Conservation (phyloP, 2,329 filamentous ascomycete species). For the Cryoendolithus antarcticus region DNA sequence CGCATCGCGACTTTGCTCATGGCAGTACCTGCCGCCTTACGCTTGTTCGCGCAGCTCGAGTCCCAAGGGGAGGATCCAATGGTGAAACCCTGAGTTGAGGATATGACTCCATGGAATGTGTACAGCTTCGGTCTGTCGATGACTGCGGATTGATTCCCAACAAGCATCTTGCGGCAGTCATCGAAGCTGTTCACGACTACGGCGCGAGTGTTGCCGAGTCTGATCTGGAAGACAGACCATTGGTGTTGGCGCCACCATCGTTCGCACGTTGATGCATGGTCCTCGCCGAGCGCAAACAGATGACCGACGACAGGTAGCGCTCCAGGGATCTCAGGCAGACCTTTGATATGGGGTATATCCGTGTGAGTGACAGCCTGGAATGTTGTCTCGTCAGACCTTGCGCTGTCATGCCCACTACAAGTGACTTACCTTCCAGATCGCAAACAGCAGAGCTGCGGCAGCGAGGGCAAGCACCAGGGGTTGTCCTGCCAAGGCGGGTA, state of each 20-base stretch:
- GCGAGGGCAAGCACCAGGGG: no score
- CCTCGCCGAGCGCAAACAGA: slow-evolving; percentile 39
- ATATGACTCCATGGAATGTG: slow-evolving; percentile 43
- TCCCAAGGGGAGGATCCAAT: slow-evolving; percentile 44
- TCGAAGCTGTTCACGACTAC: slow-evolving; percentile 43
- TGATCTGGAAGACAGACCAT: slow-evolving; percentile 40
- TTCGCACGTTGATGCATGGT: slow-evolving; percentile 41
- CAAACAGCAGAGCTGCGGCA: no score
- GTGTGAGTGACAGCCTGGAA: slow-evolving; percentile 16
- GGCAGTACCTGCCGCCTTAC: slow-evolving; percentile 39
- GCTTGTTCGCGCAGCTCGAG: slow-evolving; percentile 40
- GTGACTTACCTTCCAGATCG: no score
- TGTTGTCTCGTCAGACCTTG: no score
- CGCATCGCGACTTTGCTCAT: slow-evolving; percentile 35
- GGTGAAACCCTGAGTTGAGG: slow-evolving; percentile 41
- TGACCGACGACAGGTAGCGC: slow-evolving; percentile 40
- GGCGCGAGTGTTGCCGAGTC: slow-evolving; percentile 40
- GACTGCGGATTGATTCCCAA: slow-evolving; percentile 38
- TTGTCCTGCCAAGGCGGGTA: no score
- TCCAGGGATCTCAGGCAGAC: slow-evolving; percentile 39
- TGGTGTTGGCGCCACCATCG: slow-evolving; percentile 36
- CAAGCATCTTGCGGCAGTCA: slow-evolving; percentile 39
- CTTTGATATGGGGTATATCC: slow-evolving; percentile 38
- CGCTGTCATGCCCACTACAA: no score
- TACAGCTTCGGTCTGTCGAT: slow-evolving; percentile 40